Evolutionary conservation across 1,284 basidiomycete genomes (phyloP), one percentile per base, ranked within the genome.

Genomic region (Apiotrichum domesticum): DNA sequence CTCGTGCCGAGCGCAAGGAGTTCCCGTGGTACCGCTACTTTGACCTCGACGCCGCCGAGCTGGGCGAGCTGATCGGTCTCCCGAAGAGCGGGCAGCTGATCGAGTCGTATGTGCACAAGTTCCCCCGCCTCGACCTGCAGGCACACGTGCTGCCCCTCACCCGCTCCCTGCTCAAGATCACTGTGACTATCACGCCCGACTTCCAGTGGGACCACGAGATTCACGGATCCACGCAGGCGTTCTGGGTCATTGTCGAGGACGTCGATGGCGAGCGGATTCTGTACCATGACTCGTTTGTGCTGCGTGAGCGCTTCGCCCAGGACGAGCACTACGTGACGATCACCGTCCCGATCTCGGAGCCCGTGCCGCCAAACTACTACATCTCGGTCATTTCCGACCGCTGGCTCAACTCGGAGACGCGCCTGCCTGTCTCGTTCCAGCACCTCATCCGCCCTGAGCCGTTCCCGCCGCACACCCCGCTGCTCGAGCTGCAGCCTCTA

Each of bases 1-100:
- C 90, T 52, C 90, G 94, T 66, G 90, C 95, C 0, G 95, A 98
- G 77, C 87, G 92, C 43, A 98, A 98, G 73, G 95, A 98, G 81
- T 98, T 96, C 80, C 93, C 92, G 0, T 97, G 93, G 92, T 90
- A 95, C 73, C 85, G 91, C 44, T 96, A 95, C 79, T 96, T 94
- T 66, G 91, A 96, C 73, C 79, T 96, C 57, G 85, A 87, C 61
- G 87, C 88, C 1, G 87, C 87, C 2, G 90, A 94, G 73, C 85
- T 94, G 42, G 95, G 93, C 14, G 96, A 98, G 77, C 82, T 98
- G 9, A 87, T 98, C 56, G 93, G 93, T 40, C 85, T 97, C 59
- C 90, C 91, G 21, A 90, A 90, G 63, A 92, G 92, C 33, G 95
- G 95, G 29, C 84, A 87, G 58, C 81, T 94, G 3, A 90, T 98